phyloP scores from a whole-genome alignment of 257 asterid genomes.

The Capsicum chinense region DNA sequence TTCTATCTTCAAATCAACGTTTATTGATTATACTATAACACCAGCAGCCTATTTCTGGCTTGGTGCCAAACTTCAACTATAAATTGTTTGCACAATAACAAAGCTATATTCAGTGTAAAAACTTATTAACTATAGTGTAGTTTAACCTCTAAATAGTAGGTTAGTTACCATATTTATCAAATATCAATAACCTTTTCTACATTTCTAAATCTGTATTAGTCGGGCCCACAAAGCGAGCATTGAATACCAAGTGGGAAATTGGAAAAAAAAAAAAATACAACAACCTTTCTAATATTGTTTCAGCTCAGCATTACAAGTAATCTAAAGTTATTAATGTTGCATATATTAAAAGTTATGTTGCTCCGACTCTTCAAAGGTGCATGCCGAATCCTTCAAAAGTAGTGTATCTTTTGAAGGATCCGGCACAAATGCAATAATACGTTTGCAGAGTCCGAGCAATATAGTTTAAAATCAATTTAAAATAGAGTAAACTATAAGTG shows the following conservation, averaged over 20 bases:
- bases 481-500: not conserved
- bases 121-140: not conserved
- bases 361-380: too few species aligned
- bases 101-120: not conserved
- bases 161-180: slow-evolving; percentile 7
- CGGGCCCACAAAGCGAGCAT: accelerated
- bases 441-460: too few species aligned
- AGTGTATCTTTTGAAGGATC: too few species aligned
- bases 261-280: not conserved
- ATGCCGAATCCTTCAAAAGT: too few species aligned
- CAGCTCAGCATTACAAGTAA: not conserved
- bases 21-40: too few species aligned
- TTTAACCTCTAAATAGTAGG: not conserved
- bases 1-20: too few species aligned
- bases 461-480: not conserved
- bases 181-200: not conserved
- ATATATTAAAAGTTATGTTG: not conserved
- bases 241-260: not conserved
- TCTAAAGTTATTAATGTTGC: not conserved
- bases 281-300: not conserved
- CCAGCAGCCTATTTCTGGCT: too few species aligned
- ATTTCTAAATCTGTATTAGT: not conserved
- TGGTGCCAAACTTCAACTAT: not conserved
- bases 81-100: not conserved
- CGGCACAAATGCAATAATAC: too few species aligned